These are phyloP conservation scores for Boeremia lycopersici DNA, from an alignment of 2,329 filamentous ascomycete species.

Conservation along the genomic window DNA sequence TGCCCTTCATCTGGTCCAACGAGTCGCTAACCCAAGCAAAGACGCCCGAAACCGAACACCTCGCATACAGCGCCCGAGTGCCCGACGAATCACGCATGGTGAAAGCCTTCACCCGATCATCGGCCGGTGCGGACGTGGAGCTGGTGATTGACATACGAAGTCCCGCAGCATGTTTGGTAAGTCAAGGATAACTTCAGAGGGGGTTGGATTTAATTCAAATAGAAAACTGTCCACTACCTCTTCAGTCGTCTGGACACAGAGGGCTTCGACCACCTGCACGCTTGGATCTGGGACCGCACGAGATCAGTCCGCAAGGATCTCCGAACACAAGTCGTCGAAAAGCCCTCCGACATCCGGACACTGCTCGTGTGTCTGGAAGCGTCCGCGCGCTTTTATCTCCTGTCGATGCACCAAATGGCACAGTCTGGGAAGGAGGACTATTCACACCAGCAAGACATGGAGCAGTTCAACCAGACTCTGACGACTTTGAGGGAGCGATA, in stretches of 20 bases:
- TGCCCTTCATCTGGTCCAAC: background rate
- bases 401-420: conserved; percentile 64
- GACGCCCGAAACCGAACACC: conserved; percentile 44
- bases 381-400: conserved; percentile 68
- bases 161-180: conserved; percentile 53
- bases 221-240: conserved; percentile 53
- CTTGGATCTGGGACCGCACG: conserved; percentile 70
- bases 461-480: conserved; percentile 68
- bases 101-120: conserved; percentile 67
- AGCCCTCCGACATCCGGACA: conserved; percentile 58
- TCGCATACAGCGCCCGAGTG: conserved; percentile 39
- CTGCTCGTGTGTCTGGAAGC: conserved; percentile 67
- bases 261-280: conserved; percentile 57
- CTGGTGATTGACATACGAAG: conserved; percentile 68
- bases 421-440: conserved; percentile 52
- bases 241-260: conserved; percentile 57
- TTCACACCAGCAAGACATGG: conserved; percentile 64
- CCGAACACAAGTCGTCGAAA: conserved; percentile 65
- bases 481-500: conserved; percentile 63
- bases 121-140: conserved; percentile 67
- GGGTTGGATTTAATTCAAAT: conserved; percentile 21
- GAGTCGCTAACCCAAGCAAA: conserved; percentile 5
- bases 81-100: conserved; percentile 64
- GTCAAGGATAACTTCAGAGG: conserved; percentile 15
- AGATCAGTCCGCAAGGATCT: conserved; percentile 70